These are phyloP conservation scores for Ramalina intermedia DNA, from an alignment of 495 filamentous ascomycete species.

Conservation along the genomic window DNA sequence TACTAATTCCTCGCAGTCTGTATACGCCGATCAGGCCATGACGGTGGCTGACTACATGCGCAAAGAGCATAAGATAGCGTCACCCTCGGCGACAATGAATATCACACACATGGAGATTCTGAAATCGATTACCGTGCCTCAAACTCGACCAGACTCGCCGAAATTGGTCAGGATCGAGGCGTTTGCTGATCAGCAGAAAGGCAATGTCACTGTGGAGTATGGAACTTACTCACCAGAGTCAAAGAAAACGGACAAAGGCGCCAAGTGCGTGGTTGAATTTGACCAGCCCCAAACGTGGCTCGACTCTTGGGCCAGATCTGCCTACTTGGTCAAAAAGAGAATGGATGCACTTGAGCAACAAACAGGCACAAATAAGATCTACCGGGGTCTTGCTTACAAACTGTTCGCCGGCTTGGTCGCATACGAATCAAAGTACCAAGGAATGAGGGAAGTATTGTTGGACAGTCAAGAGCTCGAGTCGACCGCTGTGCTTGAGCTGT, in stretches of 20 bases:
- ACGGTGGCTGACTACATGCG: conserved; percentile 57
- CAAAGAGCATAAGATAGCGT: conserved; percentile 38
- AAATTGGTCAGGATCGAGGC: neutral
- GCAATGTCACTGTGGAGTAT: too few species aligned
- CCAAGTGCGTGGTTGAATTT: conserved; percentile 4
- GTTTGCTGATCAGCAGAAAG: too few species aligned
- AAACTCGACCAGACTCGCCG: too few species aligned
- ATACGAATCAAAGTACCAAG: conserved; percentile 43
- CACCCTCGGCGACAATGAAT: conserved; percentile 39
- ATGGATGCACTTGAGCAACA: conserved; percentile 29
- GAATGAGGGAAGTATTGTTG: conserved; percentile 31
- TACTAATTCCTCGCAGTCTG: conserved; percentile 22
- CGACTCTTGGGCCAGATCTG: conserved; percentile 31
- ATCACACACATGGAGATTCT: conserved; percentile 46
- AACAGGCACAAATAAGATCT: conserved; percentile 21
- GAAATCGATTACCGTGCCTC: too few species aligned
- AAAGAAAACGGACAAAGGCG: neutral
- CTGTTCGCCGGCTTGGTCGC: conserved; percentile 50
- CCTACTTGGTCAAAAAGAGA: conserved; percentile 30
- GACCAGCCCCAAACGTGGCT: conserved; percentile 12
- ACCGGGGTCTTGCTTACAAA: conserved; percentile 52
- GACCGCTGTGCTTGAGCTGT: conserved; percentile 14
- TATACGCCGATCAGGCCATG: conserved; percentile 67
- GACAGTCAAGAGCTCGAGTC: conserved; percentile 18
- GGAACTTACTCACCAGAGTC: too few species aligned